Base-by-base conservation (phyloP, 2,329 filamentous ascomycete genomes). In the Ceratocystiopsis minuta region DNA sequence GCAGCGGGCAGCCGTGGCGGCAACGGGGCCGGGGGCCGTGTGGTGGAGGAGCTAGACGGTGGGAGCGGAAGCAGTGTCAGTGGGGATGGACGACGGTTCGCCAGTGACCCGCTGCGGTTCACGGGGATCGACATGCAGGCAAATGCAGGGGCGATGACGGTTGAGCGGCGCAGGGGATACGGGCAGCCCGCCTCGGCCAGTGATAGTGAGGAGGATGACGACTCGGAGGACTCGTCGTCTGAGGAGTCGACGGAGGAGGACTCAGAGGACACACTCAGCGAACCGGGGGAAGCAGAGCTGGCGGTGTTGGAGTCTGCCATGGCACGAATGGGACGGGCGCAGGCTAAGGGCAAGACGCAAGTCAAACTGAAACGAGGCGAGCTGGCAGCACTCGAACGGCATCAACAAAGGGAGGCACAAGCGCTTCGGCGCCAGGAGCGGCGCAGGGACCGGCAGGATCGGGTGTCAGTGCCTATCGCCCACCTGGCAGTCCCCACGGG, bases 321-420 rank as follows among this genome's bases (percentile, higher is more conserved):
- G 58, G 75, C 78, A 52, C 79, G 84, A 50, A 92, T 95, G 54
- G 74, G 78, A 49, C 72, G 76, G 49, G 85, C 87, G 15, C 77
- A 83, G 55, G 73, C 74, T 48, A 75, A 75, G 53, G 86, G 86
- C 48, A 80, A 78, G 57, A 66, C 70, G 37, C 82, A 92, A 44
- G 83, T 95, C 43, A 80, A 78, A 55, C 69, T 96, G 48, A 85
- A 72, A 51, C 72, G 78, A 53, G 75, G 80, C 42, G 87, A 95
- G 58, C 65, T 94, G 51, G 80, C 78, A 47, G 86, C 85, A 38
- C 67, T 93, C 50, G 80, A 88, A 55, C 72, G 76, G 48, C 67
- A 70, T 52, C 63, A 71, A 47, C 72, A 75, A 55, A 72, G 78
- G 44, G 62, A 75, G 51, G 64, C 69, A 50, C 63, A 64, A 32